Base-by-base conservation (phyloP, 2,329 filamentous ascomycete genomes). In the Hymenoscyphus infarciens region DNA sequence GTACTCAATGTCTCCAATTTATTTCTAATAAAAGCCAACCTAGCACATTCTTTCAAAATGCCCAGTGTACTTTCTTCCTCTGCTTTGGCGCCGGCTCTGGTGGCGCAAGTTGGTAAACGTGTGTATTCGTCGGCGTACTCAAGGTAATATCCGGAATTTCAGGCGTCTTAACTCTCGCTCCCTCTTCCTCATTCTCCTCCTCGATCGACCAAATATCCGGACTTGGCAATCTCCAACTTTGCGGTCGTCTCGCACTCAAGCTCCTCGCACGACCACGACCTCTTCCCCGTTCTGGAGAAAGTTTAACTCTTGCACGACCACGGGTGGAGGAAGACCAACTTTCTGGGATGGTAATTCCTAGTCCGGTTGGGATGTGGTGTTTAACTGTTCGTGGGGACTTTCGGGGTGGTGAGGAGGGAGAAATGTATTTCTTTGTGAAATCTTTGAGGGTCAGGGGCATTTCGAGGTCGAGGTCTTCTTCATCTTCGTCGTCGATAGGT, bases 51-150 rank as follows among this genome's bases (percentile, higher is more conserved):
- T 31, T 39, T 70, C 54, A 72, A 31, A 68, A 29, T 7, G 68
- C 70, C 71, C 72, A 74, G 63, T 74, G 71, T 54, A 74, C 71
- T 56, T 64, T 69, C 68, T 74, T 74, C 69, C 72, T 73, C 52
- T 61, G 54, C 59, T 69, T 72, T 25, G 45, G 62, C 8, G 35
- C 54, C 16, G 52, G 33, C 4, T 25, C 55, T 10, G 55, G 29
- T 27, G 39, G 68, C 57, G 57, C 61, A 33, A 59, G 45, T 13
- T 60, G 27, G 49, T 62, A 59, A 53, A 56, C 39, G 61, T 64
- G 49, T 39, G 45, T 22, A 25, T 60, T 42, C 31, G 29, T 67
- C 5, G 66, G 57, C 38, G 68, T 68, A 27, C 65, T 68, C 1
- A 62, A 62, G n/a, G 64, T 60, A 29, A 63, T 55, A 42, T 62